Conservation (phyloP, 148 eudicot genomes). For the Rheum nobile region DNA sequence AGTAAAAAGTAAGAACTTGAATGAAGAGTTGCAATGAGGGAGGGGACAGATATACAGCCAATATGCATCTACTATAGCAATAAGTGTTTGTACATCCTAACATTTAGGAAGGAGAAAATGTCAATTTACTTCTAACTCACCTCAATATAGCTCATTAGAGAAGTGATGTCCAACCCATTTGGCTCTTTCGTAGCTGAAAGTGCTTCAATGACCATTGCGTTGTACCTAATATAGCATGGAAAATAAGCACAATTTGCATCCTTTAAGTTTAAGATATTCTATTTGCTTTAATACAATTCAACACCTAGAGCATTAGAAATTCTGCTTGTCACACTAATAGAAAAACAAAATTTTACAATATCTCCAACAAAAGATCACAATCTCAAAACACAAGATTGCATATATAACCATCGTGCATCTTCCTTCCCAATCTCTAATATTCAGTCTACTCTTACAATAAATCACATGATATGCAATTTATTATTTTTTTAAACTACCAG, state of each 20-base stretch:
- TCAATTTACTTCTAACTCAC: constrained; percentile 16
- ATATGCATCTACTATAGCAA: not conserved
- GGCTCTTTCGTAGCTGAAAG: constrained; percentile 42
- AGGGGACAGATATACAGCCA: not conserved
- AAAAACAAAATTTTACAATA: not conserved
- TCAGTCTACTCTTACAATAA: not conserved
- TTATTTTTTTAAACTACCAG: not conserved
- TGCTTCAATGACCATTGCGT: constrained; percentile 65
- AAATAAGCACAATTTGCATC: not conserved
- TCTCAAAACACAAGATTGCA: not conserved
- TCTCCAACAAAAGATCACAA: not conserved
- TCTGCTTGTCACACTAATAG: not conserved
- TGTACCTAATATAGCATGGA: constrained; percentile 32
- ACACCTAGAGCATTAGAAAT: not conserved
- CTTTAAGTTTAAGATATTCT: not conserved
- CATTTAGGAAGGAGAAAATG: not conserved
- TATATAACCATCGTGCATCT: not conserved
- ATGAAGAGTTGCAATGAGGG: not conserved
- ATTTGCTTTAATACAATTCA: not conserved
- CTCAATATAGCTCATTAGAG: constrained; percentile 58
- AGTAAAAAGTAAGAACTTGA: not conserved
- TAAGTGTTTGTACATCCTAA: not conserved
- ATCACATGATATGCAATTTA: not conserved
- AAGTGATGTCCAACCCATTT: constrained; percentile 53
- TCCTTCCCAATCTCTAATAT: not conserved